Conservation (phyloP, 1,284 basidiomycete species). For the Tylopilus sp. region DNA sequence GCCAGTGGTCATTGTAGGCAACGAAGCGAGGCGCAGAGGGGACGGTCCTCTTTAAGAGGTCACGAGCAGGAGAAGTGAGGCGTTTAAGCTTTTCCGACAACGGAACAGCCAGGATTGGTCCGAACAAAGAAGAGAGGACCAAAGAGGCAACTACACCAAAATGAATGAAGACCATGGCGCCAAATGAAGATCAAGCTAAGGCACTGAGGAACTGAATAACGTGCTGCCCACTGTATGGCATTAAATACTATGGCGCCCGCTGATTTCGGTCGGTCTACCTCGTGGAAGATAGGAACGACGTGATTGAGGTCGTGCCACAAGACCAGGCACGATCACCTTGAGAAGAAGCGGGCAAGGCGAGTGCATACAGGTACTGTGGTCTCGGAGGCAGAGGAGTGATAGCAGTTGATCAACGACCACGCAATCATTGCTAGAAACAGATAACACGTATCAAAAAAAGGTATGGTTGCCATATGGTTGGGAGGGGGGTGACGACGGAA, state of each 20-base stretch:
- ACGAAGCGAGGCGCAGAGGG: constrained; percentile 42
- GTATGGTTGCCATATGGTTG: background rate
- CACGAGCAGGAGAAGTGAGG: constrained; percentile 33
- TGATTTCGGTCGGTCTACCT: background rate
- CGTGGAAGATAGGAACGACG: constrained; percentile 11
- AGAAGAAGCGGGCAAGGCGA: background rate
- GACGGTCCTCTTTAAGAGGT: constrained; percentile 39
- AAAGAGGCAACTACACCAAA: constrained; percentile 5
- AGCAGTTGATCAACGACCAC: background rate
- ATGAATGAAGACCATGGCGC: constrained; percentile 20
- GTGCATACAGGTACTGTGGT: constrained; percentile 10
- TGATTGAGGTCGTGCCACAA: constrained; percentile 8
- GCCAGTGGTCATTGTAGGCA: constrained; percentile 44
- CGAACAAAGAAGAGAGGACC: constrained; percentile 12
- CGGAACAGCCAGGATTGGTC: constrained; percentile 13
- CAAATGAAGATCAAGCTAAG: background rate
- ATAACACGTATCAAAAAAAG: background rate
- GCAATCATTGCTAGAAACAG: background rate
- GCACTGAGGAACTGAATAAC: background rate
- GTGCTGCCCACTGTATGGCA: background rate
- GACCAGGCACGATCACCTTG: background rate
- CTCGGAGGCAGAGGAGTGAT: constrained; percentile 4
- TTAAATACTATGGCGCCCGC: constrained; percentile 20
- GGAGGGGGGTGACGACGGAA: background rate
- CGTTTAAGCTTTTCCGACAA: constrained; percentile 18